Evolutionary conservation across 1,284 basidiomycete genomes (phyloP).

Genomic region (Ceratobasidium sp.): DNA sequence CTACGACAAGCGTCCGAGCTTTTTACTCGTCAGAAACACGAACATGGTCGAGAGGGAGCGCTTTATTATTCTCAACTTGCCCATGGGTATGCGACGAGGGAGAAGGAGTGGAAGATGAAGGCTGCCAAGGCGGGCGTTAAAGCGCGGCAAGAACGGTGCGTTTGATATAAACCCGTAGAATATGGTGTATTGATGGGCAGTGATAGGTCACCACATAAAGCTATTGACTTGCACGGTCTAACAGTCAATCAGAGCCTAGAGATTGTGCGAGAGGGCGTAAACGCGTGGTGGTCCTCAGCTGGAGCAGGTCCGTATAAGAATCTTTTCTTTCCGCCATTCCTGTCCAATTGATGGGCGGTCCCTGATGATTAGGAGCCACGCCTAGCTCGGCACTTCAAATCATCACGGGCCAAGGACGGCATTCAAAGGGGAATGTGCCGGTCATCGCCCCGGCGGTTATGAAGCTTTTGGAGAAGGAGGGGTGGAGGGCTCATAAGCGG

Average conservation of each 20-base stretch:
- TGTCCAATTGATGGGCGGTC: too few relatives aligned
- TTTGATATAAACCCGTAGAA: not conserved
- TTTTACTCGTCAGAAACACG: slow-evolving; percentile 36
- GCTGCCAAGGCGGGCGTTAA: slow-evolving; percentile 43
- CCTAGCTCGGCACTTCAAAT: slow-evolving; percentile 33
- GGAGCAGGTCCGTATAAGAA: slow-evolving; percentile 28
- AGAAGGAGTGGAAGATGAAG: slow-evolving; percentile 47
- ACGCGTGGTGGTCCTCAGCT: slow-evolving; percentile 46
- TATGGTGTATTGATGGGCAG: not conserved
- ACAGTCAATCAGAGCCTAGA: slow-evolving; percentile 44
- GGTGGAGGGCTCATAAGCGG: slow-evolving; percentile 43
- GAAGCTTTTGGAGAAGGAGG: slow-evolving; percentile 34
- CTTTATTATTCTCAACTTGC: slow-evolving; percentile 44
- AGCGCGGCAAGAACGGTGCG: slow-evolving; percentile 36
- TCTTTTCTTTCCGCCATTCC: not conserved
- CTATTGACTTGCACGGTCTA: slow-evolving; percentile 46
- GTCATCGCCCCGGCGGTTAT: slow-evolving; percentile 43
- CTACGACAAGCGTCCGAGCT: slow-evolving; percentile 39
- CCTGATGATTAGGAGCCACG: slow-evolving; percentile 6
- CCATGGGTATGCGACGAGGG: slow-evolving; percentile 36
- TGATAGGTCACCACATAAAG: slow-evolving; percentile 28
- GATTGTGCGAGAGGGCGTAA: slow-evolving; percentile 45
- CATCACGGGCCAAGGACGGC: slow-evolving; percentile 36
- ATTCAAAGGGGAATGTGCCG: slow-evolving; percentile 40
- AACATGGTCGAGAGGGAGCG: slow-evolving; percentile 43